These are phyloP conservation scores for Rhizophora mangle DNA, from an alignment of 345 rosid genomes.

Conservation along the genomic window DNA sequence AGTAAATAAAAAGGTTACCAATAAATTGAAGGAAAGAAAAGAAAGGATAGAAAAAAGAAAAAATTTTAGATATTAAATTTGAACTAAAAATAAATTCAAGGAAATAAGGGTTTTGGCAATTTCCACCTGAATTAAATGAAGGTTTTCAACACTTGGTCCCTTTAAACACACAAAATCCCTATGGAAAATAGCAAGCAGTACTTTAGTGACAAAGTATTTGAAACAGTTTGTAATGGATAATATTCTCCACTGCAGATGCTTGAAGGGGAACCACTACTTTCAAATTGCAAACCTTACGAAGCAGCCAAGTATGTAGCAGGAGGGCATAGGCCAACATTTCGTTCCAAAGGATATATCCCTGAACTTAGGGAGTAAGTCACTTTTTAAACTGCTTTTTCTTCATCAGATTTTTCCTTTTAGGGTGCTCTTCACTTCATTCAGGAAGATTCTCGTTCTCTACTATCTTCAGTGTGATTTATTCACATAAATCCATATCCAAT, in stretches of 20 bases:
- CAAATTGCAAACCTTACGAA: conserved; percentile 83
- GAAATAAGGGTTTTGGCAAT: too few relatives aligned
- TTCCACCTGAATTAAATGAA: too few relatives aligned
- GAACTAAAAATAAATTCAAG: too few relatives aligned
- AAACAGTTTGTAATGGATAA: conserved; percentile 16
- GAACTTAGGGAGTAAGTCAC: conserved; percentile 81
- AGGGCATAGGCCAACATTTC: conserved; percentile 82
- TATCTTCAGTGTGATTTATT: background rate
- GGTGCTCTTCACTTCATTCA: background rate
- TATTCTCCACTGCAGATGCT: conserved; percentile 63
- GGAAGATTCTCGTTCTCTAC: conserved; percentile 3
- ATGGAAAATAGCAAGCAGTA: too few relatives aligned
- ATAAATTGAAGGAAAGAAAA: too few relatives aligned
- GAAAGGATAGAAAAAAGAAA: too few relatives aligned
- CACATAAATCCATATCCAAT: too few relatives aligned
- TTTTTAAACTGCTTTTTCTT: conserved; percentile 2
- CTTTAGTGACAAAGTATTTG: too few relatives aligned
- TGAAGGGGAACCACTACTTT: conserved; percentile 94
- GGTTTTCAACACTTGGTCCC: too few relatives aligned
- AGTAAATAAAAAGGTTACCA: too few relatives aligned
- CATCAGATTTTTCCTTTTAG: background rate
- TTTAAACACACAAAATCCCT: too few relatives aligned
- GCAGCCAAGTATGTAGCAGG: conserved; percentile 92
- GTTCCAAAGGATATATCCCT: conserved; percentile 62
- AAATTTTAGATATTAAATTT: too few relatives aligned